Conservation (phyloP, 805 yeast species). For the Saccharomycopsis babjevae region DNA sequence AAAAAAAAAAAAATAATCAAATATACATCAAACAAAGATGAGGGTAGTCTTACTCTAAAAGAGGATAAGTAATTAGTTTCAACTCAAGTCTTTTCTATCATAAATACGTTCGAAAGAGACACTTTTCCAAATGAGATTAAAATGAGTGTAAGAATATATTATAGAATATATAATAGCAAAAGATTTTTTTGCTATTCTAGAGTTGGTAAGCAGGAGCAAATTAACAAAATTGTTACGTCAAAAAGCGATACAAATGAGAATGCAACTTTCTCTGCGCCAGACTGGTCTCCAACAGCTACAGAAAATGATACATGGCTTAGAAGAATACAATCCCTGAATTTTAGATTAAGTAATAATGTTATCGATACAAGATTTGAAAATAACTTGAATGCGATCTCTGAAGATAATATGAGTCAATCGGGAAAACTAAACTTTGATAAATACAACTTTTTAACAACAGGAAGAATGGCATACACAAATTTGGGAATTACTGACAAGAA, state of each 20-base stretch:
- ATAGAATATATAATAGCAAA: background rate
- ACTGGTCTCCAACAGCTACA: conserved; percentile 29
- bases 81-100: too few relatives aligned
- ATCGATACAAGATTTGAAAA: background rate
- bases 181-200: background rate
- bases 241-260: background rate
- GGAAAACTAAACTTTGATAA: background rate
- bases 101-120: too few relatives aligned
- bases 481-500: background rate
- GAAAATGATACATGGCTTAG: conserved; percentile 37
- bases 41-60: too few relatives aligned
- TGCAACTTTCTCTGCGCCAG: conserved; percentile 9
- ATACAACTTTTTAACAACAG: conserved; percentile 14
- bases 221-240: background rate
- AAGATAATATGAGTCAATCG: background rate
- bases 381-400: background rate
- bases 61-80: too few relatives aligned
- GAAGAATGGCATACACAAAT: conserved; percentile 6
- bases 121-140: too few relatives aligned
- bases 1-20: too few relatives aligned
- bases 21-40: too few relatives aligned
- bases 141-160: background rate
- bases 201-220: background rate
- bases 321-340: background rate
- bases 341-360: background rate